Percentiles rank a stretch among this genome's conserved stretches.
Conservation (phyloP, 352 stramenopile species). For the Pythium periplocum region DNA sequence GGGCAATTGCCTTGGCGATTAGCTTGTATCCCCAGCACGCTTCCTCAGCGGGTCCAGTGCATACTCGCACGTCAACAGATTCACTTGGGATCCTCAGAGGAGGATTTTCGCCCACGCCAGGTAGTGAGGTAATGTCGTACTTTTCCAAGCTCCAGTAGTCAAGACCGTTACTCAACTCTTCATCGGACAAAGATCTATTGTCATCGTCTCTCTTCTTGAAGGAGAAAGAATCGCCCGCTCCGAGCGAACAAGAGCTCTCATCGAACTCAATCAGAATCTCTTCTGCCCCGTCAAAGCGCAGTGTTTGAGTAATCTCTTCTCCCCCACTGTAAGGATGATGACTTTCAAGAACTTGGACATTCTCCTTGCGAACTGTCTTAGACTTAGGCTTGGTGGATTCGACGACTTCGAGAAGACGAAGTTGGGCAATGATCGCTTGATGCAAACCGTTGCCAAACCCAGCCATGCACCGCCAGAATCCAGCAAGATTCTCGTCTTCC, state of each 20-base stretch:
- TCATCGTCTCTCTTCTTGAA: conserved; percentile 50
- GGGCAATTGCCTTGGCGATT: conserved; percentile 56
- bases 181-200: too few relatives aligned
- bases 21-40: conserved; percentile 83
- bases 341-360: conserved; percentile 71
- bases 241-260: conserved; percentile 53
- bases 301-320: conserved; percentile 54
- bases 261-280: conserved; percentile 85
- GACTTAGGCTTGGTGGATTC: conserved; percentile 24
- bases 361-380: conserved; percentile 56
- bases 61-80: conserved; percentile 65
- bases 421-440: not conserved
- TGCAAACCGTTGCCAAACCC: not conserved
- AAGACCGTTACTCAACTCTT: too few relatives aligned
- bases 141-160: conserved; percentile 63
- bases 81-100: conserved; percentile 63
- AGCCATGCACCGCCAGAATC: conserved; percentile 27
- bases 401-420: not conserved
- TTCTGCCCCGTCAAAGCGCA: conserved; percentile 57
- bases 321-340: conserved; percentile 61
- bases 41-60: conserved; percentile 25
- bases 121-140: conserved; percentile 69
- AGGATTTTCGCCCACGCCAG: conserved; percentile 43
- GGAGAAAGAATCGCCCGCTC: conserved; percentile 73
- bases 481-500: conserved; percentile 32